phyloP scores from a whole-genome alignment of 305 asterid genomes.

The Solanum chacoense region DNA sequence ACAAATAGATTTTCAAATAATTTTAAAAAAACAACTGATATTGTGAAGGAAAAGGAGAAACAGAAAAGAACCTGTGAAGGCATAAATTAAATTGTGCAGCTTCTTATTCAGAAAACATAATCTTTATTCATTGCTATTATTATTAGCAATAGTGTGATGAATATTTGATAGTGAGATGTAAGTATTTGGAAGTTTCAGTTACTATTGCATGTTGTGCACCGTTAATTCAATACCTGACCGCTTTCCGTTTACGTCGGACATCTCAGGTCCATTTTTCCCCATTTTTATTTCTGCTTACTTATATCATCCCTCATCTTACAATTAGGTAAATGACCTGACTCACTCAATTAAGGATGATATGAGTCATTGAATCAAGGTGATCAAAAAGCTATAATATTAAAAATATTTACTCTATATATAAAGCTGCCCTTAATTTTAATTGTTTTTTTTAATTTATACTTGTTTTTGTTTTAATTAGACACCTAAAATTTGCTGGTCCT shows the following conservation, averaged over 20 bases:
- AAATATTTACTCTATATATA: too few species aligned
- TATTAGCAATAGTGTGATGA: not conserved
- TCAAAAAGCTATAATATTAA: not conserved
- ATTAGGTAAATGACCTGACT: not conserved
- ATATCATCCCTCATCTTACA: not conserved
- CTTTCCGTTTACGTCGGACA: conserved; percentile 44
- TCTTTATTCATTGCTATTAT: not conserved
- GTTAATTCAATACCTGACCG: conserved; percentile 32
- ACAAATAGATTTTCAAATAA: not conserved
- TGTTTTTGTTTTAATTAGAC: too few species aligned
- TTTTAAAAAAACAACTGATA: not conserved
- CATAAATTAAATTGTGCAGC: not conserved
- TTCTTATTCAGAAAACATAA: not conserved
- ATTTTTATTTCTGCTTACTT: not conserved
- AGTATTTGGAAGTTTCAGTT: not conserved
- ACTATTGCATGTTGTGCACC: conserved; percentile 32
- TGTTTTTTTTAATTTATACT: too few species aligned
- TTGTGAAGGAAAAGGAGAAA: not conserved
- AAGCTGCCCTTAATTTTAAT: too few species aligned
- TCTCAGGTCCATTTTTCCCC: not conserved
- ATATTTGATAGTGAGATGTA: not conserved
- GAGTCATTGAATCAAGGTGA: not conserved
- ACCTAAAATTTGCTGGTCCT: too few species aligned
- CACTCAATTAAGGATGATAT: not conserved
- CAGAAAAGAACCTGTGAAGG: not conserved